Base-by-base conservation (phyloP, 768 basidiomycete species). In the Mycena pura region DNA sequence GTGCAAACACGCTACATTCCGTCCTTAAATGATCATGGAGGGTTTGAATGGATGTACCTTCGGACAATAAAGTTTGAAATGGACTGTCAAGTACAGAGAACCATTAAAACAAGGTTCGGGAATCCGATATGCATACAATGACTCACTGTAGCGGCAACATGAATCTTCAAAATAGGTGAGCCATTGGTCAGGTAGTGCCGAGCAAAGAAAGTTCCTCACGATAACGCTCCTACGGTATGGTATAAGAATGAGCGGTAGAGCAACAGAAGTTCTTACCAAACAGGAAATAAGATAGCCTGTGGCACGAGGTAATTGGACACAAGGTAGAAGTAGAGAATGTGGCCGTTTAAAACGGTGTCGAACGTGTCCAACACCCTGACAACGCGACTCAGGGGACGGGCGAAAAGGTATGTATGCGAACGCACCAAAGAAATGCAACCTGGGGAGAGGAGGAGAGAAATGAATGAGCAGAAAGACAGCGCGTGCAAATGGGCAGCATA, bases 301-400 rank as follows among this genome's bases (percentile, higher is more conserved):
- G 81, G 79, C 63, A 83, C 82, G 57, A 81, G 69, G 64, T 80
- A 88, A 71, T 88, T 86, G 39, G 68, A 73, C 40, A 88, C 84
- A 49, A 86, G 76, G 64, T 88, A 88, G 66, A 77, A 78, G 63
- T 88, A 89, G 36, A 85, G 74, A 62, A 85, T 79, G 67, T 88
- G 86, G 47, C 76, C 76, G 44, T 81, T 82, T 54, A 88, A 66
- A 40, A 73, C 75, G 0, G 81, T 80, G 66, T 86, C 84, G 55
- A 87, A 83, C 0, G 86, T 85, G 68, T 88, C 86, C 22, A 88
- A 65, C 5, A 74, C 57, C 81, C 84, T 86, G 58, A 4, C 39
- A 38, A 27, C 46, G 6, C 25, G n/a, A 3, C 64, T 48, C 25
- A 59, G 56, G 32, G n/a, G n/a, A n/a, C n/a, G n/a, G n/a, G n/a